Conservation (phyloP, 495 filamentous ascomycete genomes). For the Penicillium manginii region DNA sequence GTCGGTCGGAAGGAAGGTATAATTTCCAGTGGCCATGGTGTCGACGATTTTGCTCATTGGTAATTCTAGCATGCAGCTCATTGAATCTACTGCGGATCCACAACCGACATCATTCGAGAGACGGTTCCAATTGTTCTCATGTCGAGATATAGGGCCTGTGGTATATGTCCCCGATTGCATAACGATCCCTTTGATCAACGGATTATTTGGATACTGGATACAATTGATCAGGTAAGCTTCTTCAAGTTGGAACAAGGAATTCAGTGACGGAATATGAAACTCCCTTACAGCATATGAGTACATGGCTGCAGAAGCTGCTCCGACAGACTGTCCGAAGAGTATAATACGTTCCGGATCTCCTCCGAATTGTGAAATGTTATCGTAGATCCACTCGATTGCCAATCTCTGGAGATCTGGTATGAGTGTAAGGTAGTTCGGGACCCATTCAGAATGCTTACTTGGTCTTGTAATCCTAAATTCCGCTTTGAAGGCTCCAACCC, state of each 20-base stretch:
- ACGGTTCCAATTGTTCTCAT: background rate
- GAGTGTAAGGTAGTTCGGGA: background rate
- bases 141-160: background rate
- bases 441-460: conserved; percentile 15
- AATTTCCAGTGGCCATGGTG: conserved; percentile 4
- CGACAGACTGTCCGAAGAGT: conserved; percentile 40
- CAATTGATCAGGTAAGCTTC: too few relatives aligned
- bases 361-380: conserved; percentile 41
- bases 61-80: conserved; percentile 5
- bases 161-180: conserved; percentile 47
- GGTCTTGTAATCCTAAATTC: conserved; percentile 42
- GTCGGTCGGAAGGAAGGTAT: conserved; percentile 12
- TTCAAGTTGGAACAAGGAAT: too few relatives aligned
- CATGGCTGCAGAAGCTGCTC: conserved; percentile 33
- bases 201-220: conserved; percentile 29
- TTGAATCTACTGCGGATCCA: background rate
- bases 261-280: background rate
- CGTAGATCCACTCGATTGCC: conserved; percentile 41
- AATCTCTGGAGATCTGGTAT: conserved; percentile 20
- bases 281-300: conserved; percentile 30
- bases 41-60: conserved; percentile 7
- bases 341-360: conserved; percentile 41
- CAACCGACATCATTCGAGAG: background rate
- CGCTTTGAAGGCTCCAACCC: conserved; percentile 18
- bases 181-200: conserved; percentile 46